Evolutionary conservation across 2,329 filamentous ascomycete species (phyloP), one percentile per base, ranked within the genome.

Genomic region (Dactylellina sp.): DNA sequence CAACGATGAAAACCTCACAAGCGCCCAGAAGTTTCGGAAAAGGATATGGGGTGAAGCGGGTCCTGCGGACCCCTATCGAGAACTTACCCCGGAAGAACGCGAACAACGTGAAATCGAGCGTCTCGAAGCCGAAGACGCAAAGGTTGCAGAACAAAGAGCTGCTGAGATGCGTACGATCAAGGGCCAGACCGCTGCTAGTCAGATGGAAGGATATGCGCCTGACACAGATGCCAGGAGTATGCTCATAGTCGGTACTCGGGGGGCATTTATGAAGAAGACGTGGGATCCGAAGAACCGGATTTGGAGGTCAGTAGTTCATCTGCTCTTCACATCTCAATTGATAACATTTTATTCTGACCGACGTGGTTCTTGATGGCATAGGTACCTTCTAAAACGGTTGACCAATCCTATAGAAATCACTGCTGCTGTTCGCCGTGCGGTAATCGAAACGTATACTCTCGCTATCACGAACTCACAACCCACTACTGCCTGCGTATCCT

Each of bases 221-320:
- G 68, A 72, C 47, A 52, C 40, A 7, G 68, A 72, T 44, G 68
- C 68, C 1, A 59, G 60, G 60, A 24, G 40, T 32, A 72, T 72
- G 68, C 37, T 72, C 7, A 24, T 72, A 6, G 47, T 56, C 11
- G 68, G 68, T 7, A 72, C 68, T 2, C 24, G 68, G 6, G 68
- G 68, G 18, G 68, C 68, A 18, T 72, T 65, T 25, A 65, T 59
- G 68, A 64, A 59, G 68, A 64, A 56, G 25, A 47, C 65, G n/a
- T 72, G 52, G 52, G 68, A 72, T 60, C 46, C 60, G 28, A 22
- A 72, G 32, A 35, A 72, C 55, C 16, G 47, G 39, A 46, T 72
- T 53, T 68, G 63, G 63, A 60, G 53, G 63, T 68, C 28, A 68
- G 35, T 53, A n/a, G n/a, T 14, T 18, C 24, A 1, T 28, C 39